Evolutionary conservation across 2,329 filamentous ascomycete genomes (phyloP), one percentile per base, ranked within the genome.

Genomic region (Calonectria pseudoturangicola): DNA sequence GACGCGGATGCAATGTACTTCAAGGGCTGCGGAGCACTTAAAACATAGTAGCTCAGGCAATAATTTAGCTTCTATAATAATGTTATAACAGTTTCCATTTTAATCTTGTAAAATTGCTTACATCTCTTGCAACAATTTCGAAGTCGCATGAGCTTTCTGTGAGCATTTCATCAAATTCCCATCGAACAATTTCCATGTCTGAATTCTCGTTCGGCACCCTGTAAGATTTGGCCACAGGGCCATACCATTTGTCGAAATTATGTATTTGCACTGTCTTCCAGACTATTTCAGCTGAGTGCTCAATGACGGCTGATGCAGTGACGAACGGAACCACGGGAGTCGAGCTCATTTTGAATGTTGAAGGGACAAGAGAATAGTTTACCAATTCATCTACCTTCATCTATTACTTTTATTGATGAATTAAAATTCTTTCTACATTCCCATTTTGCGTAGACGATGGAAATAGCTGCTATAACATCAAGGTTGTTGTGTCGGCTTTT

Each of bases 51-150:
- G 28, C 28, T 54, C 27, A 54, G 27, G 15, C 7, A 27, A 54
- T 54, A 33, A 33, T 33, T 33, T 54, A 54, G 33, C 33, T 54
- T 54, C 50, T 54, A 36, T 16, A n/a, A 4, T 9, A 54, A 36
- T 10, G 18, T 54, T 54, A 54, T 4, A 8, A 54, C 3, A 9
- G 4, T 30, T 28, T 28, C 18, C 16, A 28, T 27, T 18, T 18
- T 10, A 13, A 51, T 30, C 9, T 12, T 8, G 15, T n/a, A n/a
- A n/a, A 43, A 54, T 54, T 2, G 27, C 50, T 54, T 54, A 54
- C 50, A 54, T 54, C 50, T 54, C 50, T 54, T 15, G 50, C 50
- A 33, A 54, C 50, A 27, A 54, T 54, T 33, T 54, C 50, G 50
- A 54, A 54, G 33, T 54, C 50, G 50, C 50, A 54, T 54, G 50